Percentiles rank a stretch among this genome's conserved stretches.
Evolutionary conservation across 148 eudicot species (phyloP).

Genomic region (Rhododendron mucronatum): DNA sequence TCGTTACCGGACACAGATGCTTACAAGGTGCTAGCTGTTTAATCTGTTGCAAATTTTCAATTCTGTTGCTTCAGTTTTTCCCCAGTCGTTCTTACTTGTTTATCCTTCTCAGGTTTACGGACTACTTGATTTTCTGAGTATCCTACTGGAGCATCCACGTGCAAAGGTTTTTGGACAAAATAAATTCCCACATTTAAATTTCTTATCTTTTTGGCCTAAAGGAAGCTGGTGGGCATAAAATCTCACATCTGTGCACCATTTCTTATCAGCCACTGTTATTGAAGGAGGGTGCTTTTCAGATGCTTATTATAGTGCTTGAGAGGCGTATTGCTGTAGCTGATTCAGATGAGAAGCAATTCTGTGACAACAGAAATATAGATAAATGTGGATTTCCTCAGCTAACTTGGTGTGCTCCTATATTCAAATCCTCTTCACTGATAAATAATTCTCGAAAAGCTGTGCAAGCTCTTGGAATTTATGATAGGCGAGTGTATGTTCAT

Average conservation of each 20-base stretch:
- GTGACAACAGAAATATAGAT: constrained; percentile 31
- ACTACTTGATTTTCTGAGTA: constrained; percentile 63
- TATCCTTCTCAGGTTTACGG: constrained; percentile 49
- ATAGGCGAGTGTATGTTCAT: constrained; percentile 35
- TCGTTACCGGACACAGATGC: constrained; percentile 57
- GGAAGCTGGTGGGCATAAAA: background rate
- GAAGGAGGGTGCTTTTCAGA: constrained; percentile 54
- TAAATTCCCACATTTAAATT: background rate
- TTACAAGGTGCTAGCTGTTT: constrained; percentile 57
- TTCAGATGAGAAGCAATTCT: constrained; percentile 36
- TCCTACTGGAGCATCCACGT: constrained; percentile 76
- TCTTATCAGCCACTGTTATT: constrained; percentile 55
- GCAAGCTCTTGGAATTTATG: constrained; percentile 27
- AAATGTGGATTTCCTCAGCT: constrained; percentile 37
- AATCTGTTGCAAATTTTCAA: background rate
- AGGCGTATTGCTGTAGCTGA: constrained; percentile 34
- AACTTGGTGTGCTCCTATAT: constrained; percentile 67
- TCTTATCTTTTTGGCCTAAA: background rate
- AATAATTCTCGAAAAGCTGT: constrained; percentile 40
- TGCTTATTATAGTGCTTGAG: constrained; percentile 59
- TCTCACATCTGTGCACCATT: constrained; percentile 19
- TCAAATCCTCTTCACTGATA: constrained; percentile 56
- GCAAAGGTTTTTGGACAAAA: constrained; percentile 54
- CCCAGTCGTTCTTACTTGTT: background rate
- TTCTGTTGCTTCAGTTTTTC: background rate